These are phyloP conservation scores for Neofusicoccum sp. DNA, from an alignment of 2,329 filamentous ascomycete species.

Conservation along the genomic window DNA sequence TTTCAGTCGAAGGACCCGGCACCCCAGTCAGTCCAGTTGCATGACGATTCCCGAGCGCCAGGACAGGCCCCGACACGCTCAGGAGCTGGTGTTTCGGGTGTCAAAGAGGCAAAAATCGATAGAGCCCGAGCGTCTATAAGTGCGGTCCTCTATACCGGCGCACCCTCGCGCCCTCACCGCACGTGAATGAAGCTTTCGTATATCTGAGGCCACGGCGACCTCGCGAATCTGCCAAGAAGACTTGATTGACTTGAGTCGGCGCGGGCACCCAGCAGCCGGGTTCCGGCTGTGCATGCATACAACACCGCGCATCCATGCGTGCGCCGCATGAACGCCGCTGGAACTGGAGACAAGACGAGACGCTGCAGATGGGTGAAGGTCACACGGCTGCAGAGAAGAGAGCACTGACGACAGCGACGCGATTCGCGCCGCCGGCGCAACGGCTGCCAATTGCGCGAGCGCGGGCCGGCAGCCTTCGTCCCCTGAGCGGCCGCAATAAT, in stretches of 20 bases:
- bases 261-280: neutral
- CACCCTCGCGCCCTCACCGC: neutral
- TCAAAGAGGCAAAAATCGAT: neutral
- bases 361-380: too few species aligned
- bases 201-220: neutral
- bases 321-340: neutral
- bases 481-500: too few species aligned
- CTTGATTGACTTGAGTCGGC: neutral
- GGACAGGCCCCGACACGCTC: neutral
- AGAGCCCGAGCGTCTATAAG: slow-evolving; percentile 10
- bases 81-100: neutral
- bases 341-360: too few species aligned
- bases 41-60: neutral
- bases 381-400: too few species aligned
- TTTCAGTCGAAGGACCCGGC: neutral
- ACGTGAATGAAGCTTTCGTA: neutral
- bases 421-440: too few species aligned
- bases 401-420: too few species aligned
- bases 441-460: too few species aligned
- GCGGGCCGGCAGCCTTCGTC: too few species aligned
- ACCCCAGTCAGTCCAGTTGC: too few species aligned
- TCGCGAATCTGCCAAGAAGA: neutral
- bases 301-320: neutral
- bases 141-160: neutral
- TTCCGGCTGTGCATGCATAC: neutral